Evolutionary conservation across 139 green algal species (phyloP), one percentile per base, ranked within the genome.

Genomic region (Chlamydomonas asymmetrica): DNA sequence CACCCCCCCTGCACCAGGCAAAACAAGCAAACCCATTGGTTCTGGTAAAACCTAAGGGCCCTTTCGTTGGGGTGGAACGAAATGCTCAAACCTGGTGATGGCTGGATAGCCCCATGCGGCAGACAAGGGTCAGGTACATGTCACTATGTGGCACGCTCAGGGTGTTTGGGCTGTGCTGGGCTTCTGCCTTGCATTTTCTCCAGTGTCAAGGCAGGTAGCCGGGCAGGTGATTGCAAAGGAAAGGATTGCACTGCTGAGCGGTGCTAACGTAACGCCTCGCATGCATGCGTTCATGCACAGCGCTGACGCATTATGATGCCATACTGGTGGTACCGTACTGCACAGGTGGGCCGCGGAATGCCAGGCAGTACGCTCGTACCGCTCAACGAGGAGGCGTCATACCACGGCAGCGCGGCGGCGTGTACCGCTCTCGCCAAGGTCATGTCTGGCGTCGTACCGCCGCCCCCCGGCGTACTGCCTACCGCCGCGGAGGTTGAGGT

Each of bases 321-420:
- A 16, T 13, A 16, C 45, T 16, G 13, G 45, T 16, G 13, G 45
- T 1, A 10, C 45, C 45, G 45, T 52, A 52, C 32, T 32, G 31
- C 29, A 16, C 32, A 32, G 5, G 59, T 18, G 54, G 54, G 25
- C n/a, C 13, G 4, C n/a, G 54, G 4, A 29, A 25, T 7, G 54
- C 13, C 25, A n/a, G 54, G 54, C 54, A 29, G 54, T 5, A 37
- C 37, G 37, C 57, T 76, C 10, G 70, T 76, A 2, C 70, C 70
- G 2, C 40, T 76, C 20, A 76, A 52, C 13, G 70, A 76, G 57
- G 70, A 76, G 57, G 70, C 70, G 20, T 61, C 40, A 6, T 76
- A 68, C 70, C 70, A 76, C 57, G 70, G 70, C 70, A 76, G 67
- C 39, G 67, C 70, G 5, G 70, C 70, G 8, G 69, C 54, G 4